These are phyloP conservation scores for Picea engelmannii DNA, from an alignment of 83 land plant genomes.

Conservation along the genomic window DNA sequence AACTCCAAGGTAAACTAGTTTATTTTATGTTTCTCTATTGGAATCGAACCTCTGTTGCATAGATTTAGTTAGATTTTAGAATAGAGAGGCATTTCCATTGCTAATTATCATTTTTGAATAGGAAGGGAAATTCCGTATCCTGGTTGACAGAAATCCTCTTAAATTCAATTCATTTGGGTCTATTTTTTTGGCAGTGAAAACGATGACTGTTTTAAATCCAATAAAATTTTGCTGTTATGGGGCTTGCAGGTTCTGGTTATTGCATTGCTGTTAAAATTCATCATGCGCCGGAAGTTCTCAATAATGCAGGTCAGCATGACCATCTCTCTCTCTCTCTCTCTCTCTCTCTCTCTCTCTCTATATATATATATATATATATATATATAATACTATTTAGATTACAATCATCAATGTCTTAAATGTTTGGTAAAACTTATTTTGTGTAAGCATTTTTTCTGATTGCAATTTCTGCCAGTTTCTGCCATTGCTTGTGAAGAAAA, in stretches of 20 bases:
- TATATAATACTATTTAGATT: not conserved
- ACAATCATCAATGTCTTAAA: not conserved
- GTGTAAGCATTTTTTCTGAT: not conserved
- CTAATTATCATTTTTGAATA: not conserved
- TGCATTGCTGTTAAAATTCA: conserved; percentile 82
- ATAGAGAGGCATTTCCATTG: not conserved
- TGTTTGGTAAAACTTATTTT: conserved; percentile 6
- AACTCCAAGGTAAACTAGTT: conserved; percentile 51
- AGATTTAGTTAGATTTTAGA: not conserved
- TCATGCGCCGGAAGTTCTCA: conserved; percentile 89
- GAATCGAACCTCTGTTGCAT: not conserved
- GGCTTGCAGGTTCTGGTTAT: conserved; percentile 87
- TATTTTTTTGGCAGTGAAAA: too few relatives aligned
- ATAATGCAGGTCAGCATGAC: conserved; percentile 73
- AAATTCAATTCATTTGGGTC: not conserved
- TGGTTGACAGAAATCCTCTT: too few relatives aligned
- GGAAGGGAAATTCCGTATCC: not conserved
- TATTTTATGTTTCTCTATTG: conserved; percentile 2
- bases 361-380: too few relatives aligned
- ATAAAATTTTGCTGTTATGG: not conserved
- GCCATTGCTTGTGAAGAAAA: not conserved
- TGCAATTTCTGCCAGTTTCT: not conserved
- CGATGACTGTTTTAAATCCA: not conserved
- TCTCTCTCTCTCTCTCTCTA: too few relatives aligned
- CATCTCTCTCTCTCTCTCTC: not conserved